Base-by-base conservation (phyloP, 257 asterid genomes). In the Paraleonurus japonicus region DNA sequence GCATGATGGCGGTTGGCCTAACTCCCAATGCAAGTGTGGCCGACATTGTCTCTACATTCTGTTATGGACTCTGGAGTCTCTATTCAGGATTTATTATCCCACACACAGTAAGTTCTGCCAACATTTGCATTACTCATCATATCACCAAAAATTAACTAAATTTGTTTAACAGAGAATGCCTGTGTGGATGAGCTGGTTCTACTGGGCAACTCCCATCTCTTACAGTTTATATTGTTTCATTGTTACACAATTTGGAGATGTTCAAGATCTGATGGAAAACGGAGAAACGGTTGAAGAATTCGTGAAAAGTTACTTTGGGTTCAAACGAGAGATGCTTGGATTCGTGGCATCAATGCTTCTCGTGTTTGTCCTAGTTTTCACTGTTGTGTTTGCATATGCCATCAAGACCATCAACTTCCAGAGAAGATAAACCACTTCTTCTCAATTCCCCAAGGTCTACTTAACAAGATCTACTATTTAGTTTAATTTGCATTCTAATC, bases 131-230 rank as follows among this genome's bases (percentile, higher is more conserved):
- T 47, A 47, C 3, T 47, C 1, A 1, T 3, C 7, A 15, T 6
- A 47, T 16, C 67, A 20, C 35, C 17, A 17, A 43, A 65, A 27
- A 65, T n/a, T 62, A 12, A 50, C 63, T 61, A 27, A n/a, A 19
- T 67, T 12, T 5, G 6, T 6, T 12, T 5, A 50, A 82, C 92
- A 92, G 97, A 81, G 84, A 65, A 87, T 89, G 45, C 92, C 97
- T 2, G 22, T 89, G 5, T 92, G 91, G 91, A 78, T 94, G 93
- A 86, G 95, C 81, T 92, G 98, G 98, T 86, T 84, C 76, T 89
- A 86, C 72, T 92, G 98, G 96, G 75, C 68, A 54, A 79, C 82
- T 16, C 96, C 96, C 0, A 69, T 83, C 3, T 80, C 96, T 4
- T 89, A 89, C 75, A 89, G 88, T 12, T 75, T 92, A 73, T 92